Evolutionary conservation across 352 stramenopile species (phyloP), one percentile per base, ranked within the genome.

Genomic region (Phytopythium aichiense): DNA sequence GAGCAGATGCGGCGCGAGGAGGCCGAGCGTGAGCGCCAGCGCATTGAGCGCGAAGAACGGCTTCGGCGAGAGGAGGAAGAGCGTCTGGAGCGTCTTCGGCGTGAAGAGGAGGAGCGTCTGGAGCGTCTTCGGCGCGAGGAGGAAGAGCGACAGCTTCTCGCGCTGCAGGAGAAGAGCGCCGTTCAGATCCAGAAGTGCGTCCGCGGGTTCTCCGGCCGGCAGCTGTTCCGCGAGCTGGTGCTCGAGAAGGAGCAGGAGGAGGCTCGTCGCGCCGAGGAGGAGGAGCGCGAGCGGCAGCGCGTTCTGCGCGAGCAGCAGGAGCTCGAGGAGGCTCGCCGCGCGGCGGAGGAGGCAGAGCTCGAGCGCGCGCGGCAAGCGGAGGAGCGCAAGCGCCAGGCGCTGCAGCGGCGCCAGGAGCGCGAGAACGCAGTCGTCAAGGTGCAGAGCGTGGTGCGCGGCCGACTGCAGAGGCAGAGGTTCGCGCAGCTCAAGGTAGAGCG

Each of bases 401-500:
- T 75, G 25, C 56, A 63, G 9, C 68, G 66, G 37, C 72, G 72
- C 35, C 43, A 72, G 9, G 66, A 68, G 35, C 72, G 72, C 31
- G 71, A 79, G 40, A 63, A 68, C 28, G 74, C 71, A 2, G 68
- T 65, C 40, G 61, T 54, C 2, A 22, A 15, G 28, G 67, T 84
- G 12, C 75, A 84, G 51, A 67, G 77, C 13, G 23, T 71, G 23
- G 55, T 73, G 22, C 75, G 75, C 43, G 75, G 75, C 18, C 73
- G 77, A 0, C 67, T 87, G 31, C 70, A 67, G 50, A 70, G 77
- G 7, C 77, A 83, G 37, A 63, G 85, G 50, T 87, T 89, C 55
- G 79, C 71, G 0, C 71, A 66, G 40, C 74, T 93, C 28, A 72
- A 75, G 57, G 31, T 90, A 7, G 74, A 89, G 50, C 74, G 73